phyloP scores from a whole-genome alignment of 768 basidiomycete species.

The Pleurotus eryngii region DNA sequence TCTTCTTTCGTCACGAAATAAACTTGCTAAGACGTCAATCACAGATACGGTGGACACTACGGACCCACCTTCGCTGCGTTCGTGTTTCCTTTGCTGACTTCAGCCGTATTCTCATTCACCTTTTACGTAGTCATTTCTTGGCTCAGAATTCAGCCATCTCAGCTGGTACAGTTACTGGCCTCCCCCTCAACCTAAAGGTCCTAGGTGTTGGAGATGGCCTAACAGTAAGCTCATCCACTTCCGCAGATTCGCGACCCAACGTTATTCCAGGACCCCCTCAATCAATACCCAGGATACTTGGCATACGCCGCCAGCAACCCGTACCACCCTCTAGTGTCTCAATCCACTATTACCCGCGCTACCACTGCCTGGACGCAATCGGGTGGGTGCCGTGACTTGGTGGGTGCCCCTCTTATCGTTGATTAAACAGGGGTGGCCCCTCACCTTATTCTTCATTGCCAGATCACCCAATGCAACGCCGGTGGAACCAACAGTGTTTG shows the following conservation, averaged over 20 bases:
- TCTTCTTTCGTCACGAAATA: neutral
- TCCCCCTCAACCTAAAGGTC: conserved; percentile 54
- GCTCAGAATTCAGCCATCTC: conserved; percentile 56
- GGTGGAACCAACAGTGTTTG: conserved; percentile 47
- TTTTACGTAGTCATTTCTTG: conserved; percentile 46
- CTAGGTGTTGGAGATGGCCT: conserved; percentile 64
- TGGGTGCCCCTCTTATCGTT: conserved; percentile 14
- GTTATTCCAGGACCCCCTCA: conserved; percentile 33
- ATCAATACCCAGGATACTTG: conserved; percentile 58
- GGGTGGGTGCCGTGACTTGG: conserved; percentile 49
- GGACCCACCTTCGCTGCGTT: conserved; percentile 63
- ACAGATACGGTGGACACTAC: conserved; percentile 69
- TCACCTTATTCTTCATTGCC: neutral
- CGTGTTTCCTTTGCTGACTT: conserved; percentile 9
- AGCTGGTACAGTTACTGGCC: conserved; percentile 38
- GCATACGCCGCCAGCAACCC: conserved; percentile 52
- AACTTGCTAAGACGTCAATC: neutral
- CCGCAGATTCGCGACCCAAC: neutral
- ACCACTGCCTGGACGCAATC: conserved; percentile 39
- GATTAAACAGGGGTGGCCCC: neutral
- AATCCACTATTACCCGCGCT: conserved; percentile 35
- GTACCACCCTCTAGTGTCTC: conserved; percentile 52
- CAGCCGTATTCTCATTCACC: neutral
- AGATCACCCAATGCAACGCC: conserved; percentile 54
- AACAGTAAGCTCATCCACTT: conserved; percentile 34